Evolutionary conservation across 2,329 filamentous ascomycete genomes (phyloP), one percentile per base, ranked within the genome.

Genomic region (Clonostachys sp.): DNA sequence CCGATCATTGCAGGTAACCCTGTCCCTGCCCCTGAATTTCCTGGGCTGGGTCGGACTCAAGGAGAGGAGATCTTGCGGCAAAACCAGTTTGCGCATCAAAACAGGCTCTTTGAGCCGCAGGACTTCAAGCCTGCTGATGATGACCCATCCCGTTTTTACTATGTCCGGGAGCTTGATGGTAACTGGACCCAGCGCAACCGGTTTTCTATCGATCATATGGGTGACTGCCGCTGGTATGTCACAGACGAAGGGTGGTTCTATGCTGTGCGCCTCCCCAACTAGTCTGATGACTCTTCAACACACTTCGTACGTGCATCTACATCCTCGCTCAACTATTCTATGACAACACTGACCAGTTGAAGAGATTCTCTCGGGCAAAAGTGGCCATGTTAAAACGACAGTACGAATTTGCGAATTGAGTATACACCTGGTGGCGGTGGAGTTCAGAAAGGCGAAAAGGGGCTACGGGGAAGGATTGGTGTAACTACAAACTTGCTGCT

Each of bases 51-150:
- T 51, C 72, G 70, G 52, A 82, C 78, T 2, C 62, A 65, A 35
- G 60, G 58, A 48, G 77, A 82, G 59, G 60, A 74, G 41, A 63
- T 68, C 34, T 59, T 72, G 17, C 70, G 75, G 48, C 73, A 77
- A 58, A 61, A 71, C 41, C 65, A 75, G 55, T 71, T 76, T 52
- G 73, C 75, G n/a, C 58, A 72, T 50, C 61, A 66, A 52, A 77
- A 75, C 60, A 68, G 70, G 54, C 65, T 77, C 53, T 72, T 75
- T 53, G 74, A 80, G 61, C 73, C 77, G 14, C 80, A 84, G 68
- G 80, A 83, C 55, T 81, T 84, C 59, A 80, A 82, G 63, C 82
- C 82, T 3, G 71, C 73, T 17, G 81, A 84, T 57, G 74, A 81
- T 53, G 75, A 83, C 62, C 74, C 77, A 38, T 72, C 71, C 41